phyloP scores from a whole-genome alignment of 2,329 filamentous ascomycete genomes.

The Cadophora sp. region DNA sequence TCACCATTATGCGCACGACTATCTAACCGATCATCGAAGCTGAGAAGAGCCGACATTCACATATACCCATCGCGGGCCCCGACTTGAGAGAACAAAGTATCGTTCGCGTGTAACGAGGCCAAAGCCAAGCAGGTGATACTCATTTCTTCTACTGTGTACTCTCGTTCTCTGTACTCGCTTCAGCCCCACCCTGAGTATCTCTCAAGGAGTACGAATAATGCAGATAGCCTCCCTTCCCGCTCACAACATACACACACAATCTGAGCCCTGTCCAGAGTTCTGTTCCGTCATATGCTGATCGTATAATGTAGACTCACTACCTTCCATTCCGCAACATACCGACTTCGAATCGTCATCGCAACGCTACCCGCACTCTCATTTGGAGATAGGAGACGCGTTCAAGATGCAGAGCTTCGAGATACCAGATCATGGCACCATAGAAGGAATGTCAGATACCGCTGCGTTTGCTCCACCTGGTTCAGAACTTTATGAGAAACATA shows the following conservation, averaged over 20 bases:
- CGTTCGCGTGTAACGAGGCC: neutral
- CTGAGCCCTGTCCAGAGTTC: neutral
- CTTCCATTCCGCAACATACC: neutral
- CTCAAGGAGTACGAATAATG: neutral
- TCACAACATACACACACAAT: neutral
- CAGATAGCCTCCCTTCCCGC: neutral
- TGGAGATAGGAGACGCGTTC: neutral
- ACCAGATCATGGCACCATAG: neutral
- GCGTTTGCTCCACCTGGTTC: neutral
- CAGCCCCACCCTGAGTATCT: neutral
- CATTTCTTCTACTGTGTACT: neutral
- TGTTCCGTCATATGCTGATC: neutral
- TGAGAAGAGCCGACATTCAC: neutral
- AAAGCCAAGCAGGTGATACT: neutral
- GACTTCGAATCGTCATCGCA: neutral
- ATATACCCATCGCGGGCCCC: neutral
- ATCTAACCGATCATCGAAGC: neutral
- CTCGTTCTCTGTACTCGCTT: neutral
- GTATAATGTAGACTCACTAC: neutral
- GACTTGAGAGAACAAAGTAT: neutral
- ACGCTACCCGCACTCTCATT: neutral
- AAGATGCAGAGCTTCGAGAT: conserved; percentile 2
- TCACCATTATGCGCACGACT: neutral
- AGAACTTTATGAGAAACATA: neutral
- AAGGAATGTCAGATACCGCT: neutral